Evolutionary conservation across 2,329 filamentous ascomycete species (phyloP).

Genomic region (Ilyonectria destructans): DNA sequence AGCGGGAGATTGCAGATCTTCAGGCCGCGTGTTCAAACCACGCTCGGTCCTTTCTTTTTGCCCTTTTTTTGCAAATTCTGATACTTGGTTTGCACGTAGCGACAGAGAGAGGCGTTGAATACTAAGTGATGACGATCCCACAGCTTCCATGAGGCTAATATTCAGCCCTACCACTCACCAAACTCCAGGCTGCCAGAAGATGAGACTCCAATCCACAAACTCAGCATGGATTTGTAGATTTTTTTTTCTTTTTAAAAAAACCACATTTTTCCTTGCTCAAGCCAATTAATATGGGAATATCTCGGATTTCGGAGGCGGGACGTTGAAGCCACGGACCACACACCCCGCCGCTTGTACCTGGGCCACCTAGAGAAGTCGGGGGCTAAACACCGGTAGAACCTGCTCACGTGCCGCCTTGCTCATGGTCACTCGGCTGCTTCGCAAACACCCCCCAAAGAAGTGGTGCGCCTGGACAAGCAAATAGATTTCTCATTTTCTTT

Average conservation of each 20-base stretch:
- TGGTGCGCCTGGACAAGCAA: constrained; percentile 31
- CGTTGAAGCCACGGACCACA: not conserved
- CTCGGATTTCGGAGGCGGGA: not conserved
- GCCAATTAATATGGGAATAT: constrained; percentile 7
- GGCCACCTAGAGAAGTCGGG: constrained; percentile 2
- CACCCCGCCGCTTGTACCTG: constrained; percentile 6
- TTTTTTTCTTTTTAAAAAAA: too few species aligned
- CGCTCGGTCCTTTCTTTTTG: constrained; percentile 24
- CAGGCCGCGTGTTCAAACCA: constrained; percentile 23
- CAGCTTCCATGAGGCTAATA: not conserved
- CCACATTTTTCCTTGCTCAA: not conserved
- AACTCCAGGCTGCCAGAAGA: too few species aligned
- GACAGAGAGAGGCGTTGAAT: too few species aligned
- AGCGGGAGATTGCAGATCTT: constrained; percentile 26
- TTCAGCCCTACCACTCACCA: not conserved
- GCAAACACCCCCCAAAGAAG: constrained; percentile 23
- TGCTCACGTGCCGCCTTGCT: constrained; percentile 26
- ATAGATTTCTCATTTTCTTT: constrained; percentile 14
- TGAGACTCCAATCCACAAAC: too few species aligned
- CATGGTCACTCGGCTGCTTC: constrained; percentile 20
- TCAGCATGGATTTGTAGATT: not conserved
- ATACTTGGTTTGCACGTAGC: too few species aligned
- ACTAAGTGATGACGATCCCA: not conserved
- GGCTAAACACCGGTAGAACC: constrained; percentile 25
- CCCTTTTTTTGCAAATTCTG: not conserved